Percentiles rank a stretch among this genome's conserved stretches.
Evolutionary conservation across 2,329 filamentous ascomycete genomes (phyloP).

Genomic region (Exophiala sp.): DNA sequence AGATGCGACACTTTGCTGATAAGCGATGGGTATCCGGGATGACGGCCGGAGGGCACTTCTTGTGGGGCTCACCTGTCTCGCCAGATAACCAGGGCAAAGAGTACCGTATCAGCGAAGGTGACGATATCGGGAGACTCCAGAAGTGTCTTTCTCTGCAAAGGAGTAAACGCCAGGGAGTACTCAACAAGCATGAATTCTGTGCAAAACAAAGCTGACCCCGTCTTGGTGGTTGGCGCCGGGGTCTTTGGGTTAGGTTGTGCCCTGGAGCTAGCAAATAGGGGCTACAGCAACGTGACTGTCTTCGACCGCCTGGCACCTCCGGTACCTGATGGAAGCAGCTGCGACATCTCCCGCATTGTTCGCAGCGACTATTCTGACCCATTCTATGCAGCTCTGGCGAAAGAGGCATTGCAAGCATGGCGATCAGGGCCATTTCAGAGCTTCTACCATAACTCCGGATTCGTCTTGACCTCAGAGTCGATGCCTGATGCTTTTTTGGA

Average conservation of each 20-base stretch:
- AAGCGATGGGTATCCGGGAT: background rate
- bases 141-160: background rate
- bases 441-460: constrained; percentile 31
- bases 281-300: constrained; percentile 52
- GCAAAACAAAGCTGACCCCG: background rate
- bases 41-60: background rate
- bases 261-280: constrained; percentile 63
- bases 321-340: constrained; percentile 55
- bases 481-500: constrained; percentile 27
- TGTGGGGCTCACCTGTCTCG: background rate
- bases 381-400: constrained; percentile 70
- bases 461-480: constrained; percentile 31
- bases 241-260: constrained; percentile 66
- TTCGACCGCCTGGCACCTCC: constrained; percentile 57
- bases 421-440: constrained; percentile 40
- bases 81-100: background rate
- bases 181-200: background rate
- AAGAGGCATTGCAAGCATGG: constrained; percentile 67
- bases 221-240: constrained; percentile 65
- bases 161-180: background rate
- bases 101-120: background rate
- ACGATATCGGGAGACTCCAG: background rate
- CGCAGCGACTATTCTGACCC: constrained; percentile 76
- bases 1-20: background rate
- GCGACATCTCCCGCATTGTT: constrained; percentile 61